Evolutionary conservation across 805 yeast species (phyloP), one percentile per base, ranked within the genome.

Genomic region (Nakazawaea peltata): DNA sequence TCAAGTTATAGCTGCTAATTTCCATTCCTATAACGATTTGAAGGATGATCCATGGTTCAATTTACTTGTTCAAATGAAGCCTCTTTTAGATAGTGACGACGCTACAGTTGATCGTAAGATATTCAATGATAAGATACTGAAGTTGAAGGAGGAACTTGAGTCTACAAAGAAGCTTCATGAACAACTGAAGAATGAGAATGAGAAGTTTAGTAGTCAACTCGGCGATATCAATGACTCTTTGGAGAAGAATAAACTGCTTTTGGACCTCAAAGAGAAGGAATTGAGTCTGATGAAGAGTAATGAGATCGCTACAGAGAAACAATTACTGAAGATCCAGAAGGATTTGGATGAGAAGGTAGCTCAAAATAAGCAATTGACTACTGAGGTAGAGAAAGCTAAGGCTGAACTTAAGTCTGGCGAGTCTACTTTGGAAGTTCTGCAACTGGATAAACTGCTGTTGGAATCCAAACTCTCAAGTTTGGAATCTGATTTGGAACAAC

Each of bases 1-100:
- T 1, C 76, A 76, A 40, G 63, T 81, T 1, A 57, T 92, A 27
- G 74, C 80, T 34, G 64, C 65, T 36, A 80, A 83, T 28, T 69
- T 92, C 46, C 54, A 59, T 23, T 55, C 65, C 0, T 74, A 78
- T 40, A 65, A 69, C 39, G 57, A 61, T 10, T 50, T 77, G 10
- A 56, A 62, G 30, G 52, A 63, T 9, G 77, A 77, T 50, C 81
- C 82, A 14, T 92, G 98, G 98, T 82, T 83, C 57, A 72, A 69
- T 33, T 61, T 92, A 30, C 76, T 77, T 41, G 63, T 75, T 15
- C 71, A 73, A 36, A 61, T 90, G 45, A 84, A 81, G 45, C 97
- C 97, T 1, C 53, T 87, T 28, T 57, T 87, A 11, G 74, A 51
- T 29, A 32, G 48, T 8, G 13, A 31, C 4, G 41, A 37, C 19